A percentile compares a stretch with the other conserved stretches of the same genome.
Conservation (phyloP, 2,329 filamentous ascomycete genomes). For the Capronia coronata region DNA sequence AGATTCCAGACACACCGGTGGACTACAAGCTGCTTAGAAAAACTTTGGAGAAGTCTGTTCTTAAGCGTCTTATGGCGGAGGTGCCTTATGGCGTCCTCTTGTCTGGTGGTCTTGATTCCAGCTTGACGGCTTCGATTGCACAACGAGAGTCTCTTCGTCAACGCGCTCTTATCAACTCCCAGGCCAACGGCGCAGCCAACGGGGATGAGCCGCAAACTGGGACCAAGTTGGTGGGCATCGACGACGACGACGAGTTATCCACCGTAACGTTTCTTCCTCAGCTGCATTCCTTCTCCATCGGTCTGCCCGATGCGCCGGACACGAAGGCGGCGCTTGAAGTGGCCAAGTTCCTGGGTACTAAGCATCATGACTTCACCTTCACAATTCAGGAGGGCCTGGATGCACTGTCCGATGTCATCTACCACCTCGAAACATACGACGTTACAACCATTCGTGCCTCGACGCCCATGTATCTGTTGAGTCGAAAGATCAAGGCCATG, state of each 20-base stretch:
- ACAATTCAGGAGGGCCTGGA: constrained; percentile 96
- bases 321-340: constrained; percentile 87
- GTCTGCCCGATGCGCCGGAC: constrained; percentile 85
- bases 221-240: constrained; percentile 80
- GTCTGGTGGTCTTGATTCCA: constrained; percentile 92
- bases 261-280: constrained; percentile 88
- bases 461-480: constrained; percentile 96
- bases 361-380: constrained; percentile 97
- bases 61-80: constrained; percentile 97
- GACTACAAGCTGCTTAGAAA: constrained; percentile 77
- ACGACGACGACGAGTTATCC: constrained; percentile 81
- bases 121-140: constrained; percentile 87
- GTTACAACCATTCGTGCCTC: constrained; percentile 97
- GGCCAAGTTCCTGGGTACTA: constrained; percentile 92
- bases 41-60: constrained; percentile 80
- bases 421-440: constrained; percentile 94
- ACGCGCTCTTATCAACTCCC: constrained; percentile 42
- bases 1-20: constrained; percentile 70
- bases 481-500: constrained; percentile 98
- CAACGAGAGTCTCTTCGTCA: constrained; percentile 82
- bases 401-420: constrained; percentile 94
- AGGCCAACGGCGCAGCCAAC: constrained; percentile 39
- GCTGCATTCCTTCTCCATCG: constrained; percentile 98
- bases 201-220: constrained; percentile 49
- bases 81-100: constrained; percentile 94